Evolutionary conservation across 805 yeast genomes (phyloP), one percentile per base, ranked within the genome.

Genomic region (Candida qinlingensis): DNA sequence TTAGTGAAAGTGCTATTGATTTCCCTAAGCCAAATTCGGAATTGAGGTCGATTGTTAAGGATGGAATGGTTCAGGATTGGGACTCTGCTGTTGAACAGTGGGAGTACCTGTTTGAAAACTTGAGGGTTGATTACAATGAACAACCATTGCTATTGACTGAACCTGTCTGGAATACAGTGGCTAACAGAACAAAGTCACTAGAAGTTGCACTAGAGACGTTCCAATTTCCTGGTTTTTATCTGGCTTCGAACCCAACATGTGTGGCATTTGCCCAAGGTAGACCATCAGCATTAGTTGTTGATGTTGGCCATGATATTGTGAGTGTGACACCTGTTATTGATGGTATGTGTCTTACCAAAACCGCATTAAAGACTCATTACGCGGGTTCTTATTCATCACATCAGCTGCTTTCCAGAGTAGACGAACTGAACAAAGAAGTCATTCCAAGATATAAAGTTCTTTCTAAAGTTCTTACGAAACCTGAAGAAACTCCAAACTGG

Each of bases 201-300:
- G 95, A 90, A 65, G 72, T 79, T 1, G 74, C 85, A 39, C 74
- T 86, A 50, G 96, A 89, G 61, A 68, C 73, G 11, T 75, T 83
- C 61, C 73, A 79, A 36, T 85, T 83, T 56, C 91, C 94, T 37
- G 97, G 95, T 0, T 79, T 87, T 49, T 91, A 84, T 62, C 64
- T 87, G 27, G 90, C 87, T 11, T 84, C 89, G 49, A 75, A 84
- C 7, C 92, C 97, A n/a, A 84, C 95, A 0, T 85, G 96, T 68
- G 82, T 86, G 1, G 81, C 96, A 2, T 91, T 91, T 67, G 90
- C 92, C 9, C 85, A 86, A 54, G 96, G 96, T 4, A 76, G 95
- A 62, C 90, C 96, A 41, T 85, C 84, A 51, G 89, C 96, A 63
- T 70, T 89, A 33, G 89, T 89, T 37, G 92, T 89, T 37, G 96